phyloP scores from a whole-genome alignment of 2,329 filamentous ascomycete genomes.

The Macroventuria anomochaeta region DNA sequence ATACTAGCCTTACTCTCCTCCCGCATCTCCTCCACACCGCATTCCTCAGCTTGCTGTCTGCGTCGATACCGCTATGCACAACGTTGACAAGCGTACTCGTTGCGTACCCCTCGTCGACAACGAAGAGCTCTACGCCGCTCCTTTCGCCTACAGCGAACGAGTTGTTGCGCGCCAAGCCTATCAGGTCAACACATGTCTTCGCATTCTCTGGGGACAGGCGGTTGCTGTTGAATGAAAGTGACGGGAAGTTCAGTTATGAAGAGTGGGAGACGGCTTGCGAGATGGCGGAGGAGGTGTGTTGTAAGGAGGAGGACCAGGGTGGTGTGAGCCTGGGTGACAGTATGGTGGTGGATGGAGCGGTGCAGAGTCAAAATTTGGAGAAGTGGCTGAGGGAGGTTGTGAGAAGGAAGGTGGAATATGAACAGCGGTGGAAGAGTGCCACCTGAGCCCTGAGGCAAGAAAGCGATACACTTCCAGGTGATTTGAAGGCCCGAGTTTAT shows the following conservation, averaged over 20 bases:
- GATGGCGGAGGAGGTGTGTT: conserved; percentile 71
- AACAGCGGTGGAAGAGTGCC: conserved; percentile 51
- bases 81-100: conserved; percentile 81
- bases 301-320: conserved; percentile 51
- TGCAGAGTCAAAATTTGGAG: conserved; percentile 40
- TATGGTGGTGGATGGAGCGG: conserved; percentile 49
- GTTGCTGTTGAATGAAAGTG: conserved; percentile 79
- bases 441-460: conserved; percentile 30
- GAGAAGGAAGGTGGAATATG: conserved; percentile 48
- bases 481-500: neutral
- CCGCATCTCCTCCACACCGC: conserved; percentile 83
- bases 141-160: conserved; percentile 66
- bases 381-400: conserved; percentile 52
- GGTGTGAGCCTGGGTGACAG: conserved; percentile 39
- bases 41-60: conserved; percentile 82
- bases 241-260: conserved; percentile 76
- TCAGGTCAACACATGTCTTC: conserved; percentile 86
- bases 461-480: neutral
- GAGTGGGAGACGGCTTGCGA: conserved; percentile 77
- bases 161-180: conserved; percentile 68
- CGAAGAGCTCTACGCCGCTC: conserved; percentile 51
- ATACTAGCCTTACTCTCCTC: conserved; percentile 76
- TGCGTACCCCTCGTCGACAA: conserved; percentile 77
- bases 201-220: conserved; percentile 73
- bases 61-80: conserved; percentile 78